Conservation (phyloP, 345 rosid species). For the Noccaea bulbosa region DNA sequence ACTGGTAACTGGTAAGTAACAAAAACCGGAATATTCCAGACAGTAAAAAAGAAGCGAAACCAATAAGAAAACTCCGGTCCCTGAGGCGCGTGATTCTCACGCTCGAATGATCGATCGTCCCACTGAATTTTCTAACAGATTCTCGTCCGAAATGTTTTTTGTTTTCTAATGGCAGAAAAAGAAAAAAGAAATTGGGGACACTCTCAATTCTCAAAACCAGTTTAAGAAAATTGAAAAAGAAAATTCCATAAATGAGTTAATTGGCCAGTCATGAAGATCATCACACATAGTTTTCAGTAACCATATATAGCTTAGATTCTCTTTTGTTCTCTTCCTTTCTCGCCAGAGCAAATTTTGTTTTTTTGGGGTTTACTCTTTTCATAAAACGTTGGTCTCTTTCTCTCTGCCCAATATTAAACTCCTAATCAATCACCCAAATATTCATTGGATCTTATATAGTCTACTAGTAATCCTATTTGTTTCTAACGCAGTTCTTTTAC, state of each 20-base stretch:
- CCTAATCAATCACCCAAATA: background rate
- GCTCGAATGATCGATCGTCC: constrained; percentile 2
- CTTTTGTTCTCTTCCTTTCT: constrained; percentile 35
- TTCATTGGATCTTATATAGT: constrained; percentile 25
- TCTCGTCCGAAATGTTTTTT: constrained; percentile 20
- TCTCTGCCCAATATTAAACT: constrained; percentile 6
- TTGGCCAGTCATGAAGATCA: constrained; percentile 22
- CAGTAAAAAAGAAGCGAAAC: constrained; percentile 21
- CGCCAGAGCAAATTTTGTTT: background rate
- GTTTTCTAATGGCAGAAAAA: constrained; percentile 5
- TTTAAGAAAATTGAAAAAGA: background rate
- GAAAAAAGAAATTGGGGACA: background rate
- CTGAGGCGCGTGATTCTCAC: constrained; percentile 25
- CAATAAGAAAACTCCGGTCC: background rate
- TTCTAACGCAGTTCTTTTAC: background rate
- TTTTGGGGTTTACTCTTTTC: background rate
- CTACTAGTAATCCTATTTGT: background rate
- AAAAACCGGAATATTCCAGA: constrained; percentile 11
- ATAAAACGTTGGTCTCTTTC: constrained; percentile 13
- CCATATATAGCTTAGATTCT: constrained; percentile 47
- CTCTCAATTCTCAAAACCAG: background rate
- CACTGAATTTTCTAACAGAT: constrained; percentile 27
- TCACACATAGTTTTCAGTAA: constrained; percentile 17
- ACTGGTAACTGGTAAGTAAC: background rate
- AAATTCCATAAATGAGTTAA: constrained; percentile 32